Evolutionary conservation across 176 grass and related monocot genomes (phyloP).

Genomic region (Oryza australiensis): DNA sequence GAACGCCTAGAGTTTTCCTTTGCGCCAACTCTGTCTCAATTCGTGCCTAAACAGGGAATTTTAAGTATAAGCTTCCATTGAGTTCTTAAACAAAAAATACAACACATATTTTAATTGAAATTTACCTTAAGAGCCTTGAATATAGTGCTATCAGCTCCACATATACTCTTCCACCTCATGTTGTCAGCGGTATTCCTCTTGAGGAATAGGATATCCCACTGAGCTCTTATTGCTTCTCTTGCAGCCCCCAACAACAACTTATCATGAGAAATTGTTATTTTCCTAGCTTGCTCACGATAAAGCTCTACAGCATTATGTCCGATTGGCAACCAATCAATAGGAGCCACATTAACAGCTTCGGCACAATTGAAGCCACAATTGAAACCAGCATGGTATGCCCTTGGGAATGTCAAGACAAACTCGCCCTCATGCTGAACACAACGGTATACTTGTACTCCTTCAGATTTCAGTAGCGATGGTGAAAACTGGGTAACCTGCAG

Average conservation of each 20-base stretch:
- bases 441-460: conserved; percentile 82
- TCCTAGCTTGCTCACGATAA: conserved; percentile 69
- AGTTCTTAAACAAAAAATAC: conserved; percentile 17
- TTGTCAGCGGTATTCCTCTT: conserved; percentile 63
- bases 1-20: conserved; percentile 55
- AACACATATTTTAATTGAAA: neutral
- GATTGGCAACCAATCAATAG: conserved; percentile 94
- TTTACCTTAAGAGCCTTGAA: conserved; percentile 80
- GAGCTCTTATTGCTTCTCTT: conserved; percentile 84
- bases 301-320: conserved; percentile 92
- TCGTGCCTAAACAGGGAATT: conserved; percentile 53
- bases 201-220: conserved; percentile 77
- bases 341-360: conserved; percentile 95
- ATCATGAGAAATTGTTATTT: conserved; percentile 90
- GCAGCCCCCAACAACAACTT: conserved; percentile 82
- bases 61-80: conserved; percentile 32
- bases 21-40: conserved; percentile 60
- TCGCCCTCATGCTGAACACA: conserved; percentile 79
- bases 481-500: conserved; percentile 92
- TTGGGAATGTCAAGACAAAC: conserved; percentile 93
- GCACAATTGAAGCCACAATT: conserved; percentile 98
- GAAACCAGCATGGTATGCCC: conserved; percentile 93
- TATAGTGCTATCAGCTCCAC: conserved; percentile 67
- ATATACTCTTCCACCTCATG: conserved; percentile 71
- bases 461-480: conserved; percentile 78